Evolutionary conservation across 192 early-diverging fungal genomes (phyloP), one percentile per base, ranked within the genome.

Genomic region (Mortierella hygrophila): DNA sequence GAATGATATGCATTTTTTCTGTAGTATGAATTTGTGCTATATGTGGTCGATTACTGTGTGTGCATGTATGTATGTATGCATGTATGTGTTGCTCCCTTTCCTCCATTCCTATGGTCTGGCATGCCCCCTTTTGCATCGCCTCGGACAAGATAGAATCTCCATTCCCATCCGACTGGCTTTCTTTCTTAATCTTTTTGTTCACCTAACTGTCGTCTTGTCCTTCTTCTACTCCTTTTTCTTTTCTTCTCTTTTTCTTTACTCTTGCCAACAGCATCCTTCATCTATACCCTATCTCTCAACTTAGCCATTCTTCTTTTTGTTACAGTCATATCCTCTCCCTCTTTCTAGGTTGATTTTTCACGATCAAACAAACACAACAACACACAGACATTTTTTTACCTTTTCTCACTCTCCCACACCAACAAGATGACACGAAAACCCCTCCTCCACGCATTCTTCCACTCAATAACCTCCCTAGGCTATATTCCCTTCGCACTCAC

Each of bases 401-500:
- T 23, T 5, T 10, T 23, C n/a, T n/a, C 16, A 47, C 9, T 77
- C 18, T 29, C 15, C 26, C 52, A 46, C 68, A 35, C 68, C 54
- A 54, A 15, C 9, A 68, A 23, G 7, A 85, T 86, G 84, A 21
- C 75, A 2, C 75, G 75, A 11, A 75, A 26, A 60, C 84, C 75
- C 2, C 41, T 78, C 38, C 47, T 86, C 4, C 84, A 86, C 65
- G 84, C 79, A 2, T 60, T 86, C n/a, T 86, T 81, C n/a, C 84
- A 86, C 65, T 80, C 84, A 40, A 76, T 86, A 18, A 79, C 84
- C 20, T 77, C 84, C 6, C 68, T 86, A 11, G 84, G 79, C 38
- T 86, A 86, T 18, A 81, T 86, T 54, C 84, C 84, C 4, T 81
- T 86, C 32, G 84, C 79, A 7, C 75, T 86, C 21, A 70, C 84